Percentiles rank a stretch among this genome's conserved stretches.
Evolutionary conservation across 768 basidiomycete genomes (phyloP).

Genomic region (Cystobasidium ongulense): DNA sequence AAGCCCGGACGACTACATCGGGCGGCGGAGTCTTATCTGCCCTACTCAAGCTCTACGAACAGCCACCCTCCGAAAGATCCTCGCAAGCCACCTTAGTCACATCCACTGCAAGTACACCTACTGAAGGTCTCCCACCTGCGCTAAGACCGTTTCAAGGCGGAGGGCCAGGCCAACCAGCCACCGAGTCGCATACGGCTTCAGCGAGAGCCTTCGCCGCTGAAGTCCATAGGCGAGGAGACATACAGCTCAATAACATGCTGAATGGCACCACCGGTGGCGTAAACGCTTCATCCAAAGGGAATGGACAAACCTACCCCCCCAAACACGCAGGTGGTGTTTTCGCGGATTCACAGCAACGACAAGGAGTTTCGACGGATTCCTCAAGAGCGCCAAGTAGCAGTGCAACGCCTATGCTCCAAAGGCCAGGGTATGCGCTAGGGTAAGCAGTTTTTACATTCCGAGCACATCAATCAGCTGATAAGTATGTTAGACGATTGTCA

Average conservation of each 20-base stretch:
- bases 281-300: no score
- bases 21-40: conserved; percentile 28
- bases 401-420: not conserved
- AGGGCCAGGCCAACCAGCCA: no score
- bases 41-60: conserved; percentile 32
- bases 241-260: not conserved
- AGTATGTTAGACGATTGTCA: not conserved
- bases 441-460: not conserved
- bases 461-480: not conserved
- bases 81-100: conserved; percentile 30
- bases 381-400: conserved; percentile 18
- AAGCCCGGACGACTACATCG: not conserved
- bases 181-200: no score
- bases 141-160: not conserved
- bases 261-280: not conserved
- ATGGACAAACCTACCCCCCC: no score
- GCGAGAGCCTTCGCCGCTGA: not conserved
- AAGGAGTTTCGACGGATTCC: conserved; percentile 20
- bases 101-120: not conserved
- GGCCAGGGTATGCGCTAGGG: not conserved
- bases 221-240: not conserved
- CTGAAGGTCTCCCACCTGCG: not conserved
- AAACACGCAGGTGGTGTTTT: not conserved
- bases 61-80: conserved; percentile 24
- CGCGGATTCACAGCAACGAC: not conserved